Evolutionary conservation across 2,329 filamentous ascomycete species (phyloP).

Genomic region (Amauroascus verrucosus): DNA sequence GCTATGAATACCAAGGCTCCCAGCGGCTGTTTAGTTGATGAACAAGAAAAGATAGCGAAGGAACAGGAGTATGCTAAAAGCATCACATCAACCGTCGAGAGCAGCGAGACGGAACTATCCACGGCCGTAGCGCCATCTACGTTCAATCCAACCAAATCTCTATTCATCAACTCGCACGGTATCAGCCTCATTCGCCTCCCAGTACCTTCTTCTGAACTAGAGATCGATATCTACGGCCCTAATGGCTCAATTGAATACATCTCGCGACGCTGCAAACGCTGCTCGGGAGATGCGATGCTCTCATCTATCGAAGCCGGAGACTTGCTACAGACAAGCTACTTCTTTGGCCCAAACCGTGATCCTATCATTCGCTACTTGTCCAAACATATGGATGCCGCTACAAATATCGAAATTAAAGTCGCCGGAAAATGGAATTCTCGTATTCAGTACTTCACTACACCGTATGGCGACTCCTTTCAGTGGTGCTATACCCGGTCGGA

Average conservation of each 20-base stretch:
- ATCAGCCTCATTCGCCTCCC: constrained; percentile 24
- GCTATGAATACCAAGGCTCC: background rate
- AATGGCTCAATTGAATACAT: constrained; percentile 40
- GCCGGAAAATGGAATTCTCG: constrained; percentile 39
- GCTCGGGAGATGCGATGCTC: constrained; percentile 43
- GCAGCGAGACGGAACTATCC: constrained; percentile 9
- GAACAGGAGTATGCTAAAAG: background rate
- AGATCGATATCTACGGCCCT: constrained; percentile 27
- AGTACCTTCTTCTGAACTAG: constrained; percentile 31
- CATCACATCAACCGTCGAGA: constrained; percentile 9
- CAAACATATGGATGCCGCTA: background rate
- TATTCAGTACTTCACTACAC: constrained; percentile 38
- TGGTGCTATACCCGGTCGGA: constrained; percentile 47
- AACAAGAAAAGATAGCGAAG: background rate
- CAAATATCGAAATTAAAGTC: constrained; percentile 26
- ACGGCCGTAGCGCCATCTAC: background rate
- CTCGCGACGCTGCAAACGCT: constrained; percentile 41
- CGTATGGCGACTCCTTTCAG: constrained; percentile 41
- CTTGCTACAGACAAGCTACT: constrained; percentile 47
- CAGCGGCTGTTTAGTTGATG: background rate
- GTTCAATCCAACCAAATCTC: constrained; percentile 13
- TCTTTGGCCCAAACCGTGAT: constrained; percentile 45
- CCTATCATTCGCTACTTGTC: constrained; percentile 36
- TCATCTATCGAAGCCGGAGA: constrained; percentile 29
- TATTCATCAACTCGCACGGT: constrained; percentile 24